Evolutionary conservation across 129 eudicot species (phyloP), one percentile per base, ranked within the genome.

Genomic region (Helichrysum umbraculigerum): DNA sequence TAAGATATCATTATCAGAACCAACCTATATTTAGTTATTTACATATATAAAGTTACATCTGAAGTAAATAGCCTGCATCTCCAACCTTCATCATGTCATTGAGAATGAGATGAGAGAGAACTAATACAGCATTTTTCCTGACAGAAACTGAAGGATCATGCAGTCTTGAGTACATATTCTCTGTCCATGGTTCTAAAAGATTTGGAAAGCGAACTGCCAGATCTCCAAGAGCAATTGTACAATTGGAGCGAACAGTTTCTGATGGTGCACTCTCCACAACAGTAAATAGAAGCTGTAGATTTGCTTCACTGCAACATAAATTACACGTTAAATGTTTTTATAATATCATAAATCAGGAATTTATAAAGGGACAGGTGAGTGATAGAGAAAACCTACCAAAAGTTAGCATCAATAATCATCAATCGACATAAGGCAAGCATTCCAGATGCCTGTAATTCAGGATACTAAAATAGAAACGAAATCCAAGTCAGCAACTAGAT

Each of bases 61-160:
- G 11, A 41, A 32, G 64, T 30, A 25, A 62, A 22, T 35, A 76
- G 61, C 28, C 30, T 76, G 88, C 57, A 68, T 81, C 30, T 77
- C 81, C 44, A 80, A 94, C 99, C 99, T 94, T 94, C 99, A 94
- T 94, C 99, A 94, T 94, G 76, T 94, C 99, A 86, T 94, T 94
- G 12, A 94, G 84, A 57, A 94, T 94, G 71, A 94, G 97, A 78
- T 94, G 99, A 76, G 97, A 94, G 81, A 94, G 97, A 85, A 94
- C 99, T 86, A 94, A 80, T 17, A 94, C 93, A 19, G 99, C 99
- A 86, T 91, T 94, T 81, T 89, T 94, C 82, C 99, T 76, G 75
- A 94, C 99, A 80, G 96, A 81, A 73, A 80, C 85, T 71, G 99
- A 89, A 68, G 86, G 83, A 83, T 94, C 99, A 37, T 87, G 89